Base-by-base conservation (phyloP, 192 early-diverging fungal species). In the Entomortierella parvispora region DNA sequence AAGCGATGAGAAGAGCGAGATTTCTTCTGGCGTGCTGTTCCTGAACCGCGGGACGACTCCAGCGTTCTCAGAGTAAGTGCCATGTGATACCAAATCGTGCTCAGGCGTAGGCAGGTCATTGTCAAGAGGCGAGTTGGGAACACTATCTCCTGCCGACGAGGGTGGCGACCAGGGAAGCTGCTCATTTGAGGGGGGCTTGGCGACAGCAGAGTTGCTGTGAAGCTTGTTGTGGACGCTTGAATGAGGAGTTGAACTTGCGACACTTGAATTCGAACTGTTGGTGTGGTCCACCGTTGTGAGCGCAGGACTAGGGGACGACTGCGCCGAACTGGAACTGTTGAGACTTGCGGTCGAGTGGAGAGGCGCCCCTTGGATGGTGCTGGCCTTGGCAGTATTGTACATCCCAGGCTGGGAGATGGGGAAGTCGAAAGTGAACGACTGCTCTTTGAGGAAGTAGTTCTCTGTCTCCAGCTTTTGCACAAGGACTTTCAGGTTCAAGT, bases 381-480 rank as follows among this genome's bases (percentile, higher is more conserved):
- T 45, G 28, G 40, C 25, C 26, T 68, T 76, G 44, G 71, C 58
- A 3, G 44, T 22, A 23, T 55, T 61, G 31, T 76, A 76, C 50
- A 89, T 49, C 75, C 81, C 62, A 65, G 77, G 52, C 46, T 84
- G 85, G 4, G 68, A 46, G 17, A 86, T 74, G 15, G 86, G 70
- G 12, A 86, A 81, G 23, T 86, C 83, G 47, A 88, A 88, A 8
- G 86, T 81, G 46, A 82, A 82, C 8, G 60, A 64, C 12, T 85
- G 79, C 44, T 84, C 84, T 68, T 84, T 84, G 49, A 88, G 72
- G 48, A 82, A 71, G 68, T 83, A 83, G 51, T 86, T 85, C 50
- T 88, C 86, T 0, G 81, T 70, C 66, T 86, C 83, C 56, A 88
- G 75, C 40, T 80, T 75, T 62, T 84, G 71, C 22, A 86, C 80